Base-by-base conservation (phyloP, 768 basidiomycete species). In the Botryobasidium botryosum region DNA sequence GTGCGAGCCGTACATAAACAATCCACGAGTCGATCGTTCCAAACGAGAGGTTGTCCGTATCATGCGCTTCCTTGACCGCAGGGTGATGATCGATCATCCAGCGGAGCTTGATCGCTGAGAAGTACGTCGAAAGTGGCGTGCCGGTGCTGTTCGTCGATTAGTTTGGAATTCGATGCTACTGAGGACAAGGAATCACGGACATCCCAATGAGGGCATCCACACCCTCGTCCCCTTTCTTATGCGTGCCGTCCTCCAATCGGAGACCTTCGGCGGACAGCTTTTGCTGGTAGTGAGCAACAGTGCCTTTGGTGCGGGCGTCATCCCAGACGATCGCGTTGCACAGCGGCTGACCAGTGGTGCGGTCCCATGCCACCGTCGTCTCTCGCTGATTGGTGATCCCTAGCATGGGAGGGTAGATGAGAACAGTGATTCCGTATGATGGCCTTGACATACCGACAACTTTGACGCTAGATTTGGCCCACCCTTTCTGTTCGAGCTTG, bases 11-110 rank as follows among this genome's bases (percentile, higher is more conserved):
- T 56, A 90, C 87, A 61, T 88, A 96, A 53, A 77, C 73, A 37
- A 99, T 71, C 92, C 92, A 99, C 25, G 86, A 88, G 61, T 99
- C 94, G 43, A 99, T 79, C 2, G 94, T 99, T 20, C 94, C 94
- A 56, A 96, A 90, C 18, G 79, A 64, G 10, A 97, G 70, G 48
- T 84, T 72, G 59, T 87, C 86, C 29, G 71, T 62, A 31, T 80
- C 75, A 56, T 90, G 79, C 0, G 94, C 91, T 35, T 71, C 67
- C 27, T 68, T 61, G 44, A 97, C 87, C 25, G 76, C 73, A 3
- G 70, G 68, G 56, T 79, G 63, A 57, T 96, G 76, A 59, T 92
- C 83, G 50, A 92, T 75, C 82, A 99, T 87, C 92, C 92, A 99
- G 36, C 83, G 75, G 50, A 94, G 68, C 64, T 96, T 97, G 60